Percentiles rank a stretch among this genome's conserved stretches.
Evolutionary conservation across 208 protist species (phyloP).

Genomic region (Cochliopodium minus): DNA sequence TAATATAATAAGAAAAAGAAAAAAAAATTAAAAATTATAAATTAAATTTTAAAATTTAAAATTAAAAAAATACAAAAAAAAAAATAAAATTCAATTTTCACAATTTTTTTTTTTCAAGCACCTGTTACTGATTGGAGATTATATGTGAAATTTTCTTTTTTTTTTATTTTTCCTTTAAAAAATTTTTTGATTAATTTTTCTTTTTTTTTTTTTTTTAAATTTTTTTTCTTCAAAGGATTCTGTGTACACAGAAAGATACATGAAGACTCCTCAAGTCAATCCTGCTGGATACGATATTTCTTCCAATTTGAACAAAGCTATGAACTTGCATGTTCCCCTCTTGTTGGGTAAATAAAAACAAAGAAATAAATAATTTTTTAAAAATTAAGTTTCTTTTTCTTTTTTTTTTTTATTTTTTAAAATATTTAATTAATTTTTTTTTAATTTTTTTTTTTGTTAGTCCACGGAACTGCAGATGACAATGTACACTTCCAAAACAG

Average conservation of each 20-base stretch:
- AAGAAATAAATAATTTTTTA: neutral
- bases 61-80: too few species aligned
- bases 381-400: too few species aligned
- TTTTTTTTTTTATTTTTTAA: too few species aligned
- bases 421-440: too few species aligned
- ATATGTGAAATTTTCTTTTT: too few species aligned
- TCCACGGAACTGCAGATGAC: constrained; percentile 7
- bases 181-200: too few species aligned
- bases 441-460: neutral
- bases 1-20: too few species aligned
- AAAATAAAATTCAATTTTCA: neutral
- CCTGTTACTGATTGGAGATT: constrained; percentile 13
- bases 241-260: constrained; percentile 15
- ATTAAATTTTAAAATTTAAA: too few species aligned
- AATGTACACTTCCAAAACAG: constrained; percentile 12
- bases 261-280: constrained; percentile 1
- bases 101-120: neutral
- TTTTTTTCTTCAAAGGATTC: too few species aligned
- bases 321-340: neutral
- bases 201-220: too few species aligned
- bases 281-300: neutral
- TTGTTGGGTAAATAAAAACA: neutral
- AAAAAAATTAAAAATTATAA: too few species aligned
- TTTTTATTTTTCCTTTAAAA: too few species aligned
- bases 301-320: neutral